Evolutionary conservation across 2,329 filamentous ascomycete genomes (phyloP).

Genomic region (Calonectria ilicicola): DNA sequence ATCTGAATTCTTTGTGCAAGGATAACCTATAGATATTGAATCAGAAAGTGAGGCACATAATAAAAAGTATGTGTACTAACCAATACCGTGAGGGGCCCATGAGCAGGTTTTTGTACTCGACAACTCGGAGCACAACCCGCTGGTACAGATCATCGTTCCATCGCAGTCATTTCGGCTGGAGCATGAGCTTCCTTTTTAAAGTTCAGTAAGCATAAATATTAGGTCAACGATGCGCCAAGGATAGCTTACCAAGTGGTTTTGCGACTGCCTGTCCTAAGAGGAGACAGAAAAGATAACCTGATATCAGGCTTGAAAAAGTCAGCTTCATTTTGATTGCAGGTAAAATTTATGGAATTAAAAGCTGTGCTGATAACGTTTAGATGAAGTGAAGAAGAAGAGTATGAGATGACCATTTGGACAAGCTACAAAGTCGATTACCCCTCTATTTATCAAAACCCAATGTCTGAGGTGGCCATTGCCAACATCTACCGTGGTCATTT

Average conservation of each 20-base stretch:
- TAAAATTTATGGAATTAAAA: neutral
- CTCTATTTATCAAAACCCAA: neutral
- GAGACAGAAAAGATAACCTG: neutral
- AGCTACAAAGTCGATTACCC: neutral
- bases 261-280: neutral
- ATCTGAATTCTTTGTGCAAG: neutral
- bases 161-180: conserved; percentile 2
- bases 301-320: neutral
- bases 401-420: no score
- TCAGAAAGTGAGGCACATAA: neutral
- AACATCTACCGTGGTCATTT: neutral
- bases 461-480: neutral
- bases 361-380: no score
- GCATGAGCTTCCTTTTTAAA: neutral
- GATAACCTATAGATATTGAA: neutral
- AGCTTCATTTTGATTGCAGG: neutral
- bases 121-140: conserved; percentile 7
- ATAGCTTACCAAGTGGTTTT: neutral
- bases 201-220: neutral
- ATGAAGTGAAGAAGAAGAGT: no score
- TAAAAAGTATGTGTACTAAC: neutral
- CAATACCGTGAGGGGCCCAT: conserved; percentile 11
- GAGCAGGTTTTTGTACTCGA: conserved; percentile 4
- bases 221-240: neutral
- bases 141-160: conserved; percentile 1